Evolutionary conservation across 2,329 filamentous ascomycete species (phyloP).

Genomic region (Nemania diffusa): DNA sequence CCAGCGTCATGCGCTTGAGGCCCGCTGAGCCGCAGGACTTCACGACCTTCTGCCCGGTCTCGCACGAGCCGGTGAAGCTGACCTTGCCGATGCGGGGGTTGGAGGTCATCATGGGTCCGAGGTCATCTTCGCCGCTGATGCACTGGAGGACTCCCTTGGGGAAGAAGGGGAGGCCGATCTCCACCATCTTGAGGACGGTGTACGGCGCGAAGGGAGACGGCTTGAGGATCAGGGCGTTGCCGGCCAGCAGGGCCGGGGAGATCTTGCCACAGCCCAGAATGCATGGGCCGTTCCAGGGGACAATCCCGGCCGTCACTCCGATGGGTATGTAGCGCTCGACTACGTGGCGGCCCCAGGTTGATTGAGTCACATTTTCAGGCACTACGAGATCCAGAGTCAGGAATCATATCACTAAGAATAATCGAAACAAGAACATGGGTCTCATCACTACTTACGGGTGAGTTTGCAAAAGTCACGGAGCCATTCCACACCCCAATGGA

Average conservation of each 20-base stretch:
- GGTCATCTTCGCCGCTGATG: conserved; percentile 67
- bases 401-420: neutral
- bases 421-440: neutral
- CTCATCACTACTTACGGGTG: conserved; percentile 8
- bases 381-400: conserved; percentile 6
- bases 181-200: conserved; percentile 65
- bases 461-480: conserved; percentile 44
- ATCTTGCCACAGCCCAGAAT: conserved; percentile 64
- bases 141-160: conserved; percentile 71
- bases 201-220: conserved; percentile 64
- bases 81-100: conserved; percentile 71
- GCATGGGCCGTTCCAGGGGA: conserved; percentile 69
- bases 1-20: conserved; percentile 69
- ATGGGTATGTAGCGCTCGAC: conserved; percentile 53
- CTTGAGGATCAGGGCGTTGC: conserved; percentile 66
- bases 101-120: conserved; percentile 68
- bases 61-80: conserved; percentile 70
- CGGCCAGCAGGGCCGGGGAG: conserved; percentile 65
- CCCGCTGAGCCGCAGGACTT: conserved; percentile 62
- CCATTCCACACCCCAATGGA: conserved; percentile 43
- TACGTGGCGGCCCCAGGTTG: conserved; percentile 49
- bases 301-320: conserved; percentile 59
- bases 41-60: conserved; percentile 71
- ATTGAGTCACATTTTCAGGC: conserved; percentile 32
- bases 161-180: conserved; percentile 67